These are phyloP conservation scores for Dothiorella sarmentorum DNA, from an alignment of 2,329 filamentous ascomycete species.

Conservation along the genomic window DNA sequence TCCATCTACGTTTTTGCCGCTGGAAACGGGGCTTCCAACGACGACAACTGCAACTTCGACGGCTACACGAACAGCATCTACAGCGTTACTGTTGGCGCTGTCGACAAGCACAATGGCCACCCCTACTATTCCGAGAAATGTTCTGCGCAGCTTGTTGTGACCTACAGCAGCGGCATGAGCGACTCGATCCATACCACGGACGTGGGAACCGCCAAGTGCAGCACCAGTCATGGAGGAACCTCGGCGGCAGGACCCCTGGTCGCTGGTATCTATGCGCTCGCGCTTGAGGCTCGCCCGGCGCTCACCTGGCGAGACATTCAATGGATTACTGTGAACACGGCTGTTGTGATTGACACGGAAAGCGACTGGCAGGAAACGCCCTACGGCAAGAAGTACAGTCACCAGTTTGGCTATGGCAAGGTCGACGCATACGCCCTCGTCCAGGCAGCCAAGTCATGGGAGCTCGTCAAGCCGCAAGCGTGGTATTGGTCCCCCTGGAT, in stretches of 20 bases:
- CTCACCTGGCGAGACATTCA: constrained; percentile 93
- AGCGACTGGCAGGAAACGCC: constrained; percentile 79
- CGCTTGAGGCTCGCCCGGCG: constrained; percentile 79
- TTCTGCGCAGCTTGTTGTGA: constrained; percentile 91
- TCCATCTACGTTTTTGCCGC: constrained; percentile 97
- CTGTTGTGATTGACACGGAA: constrained; percentile 73
- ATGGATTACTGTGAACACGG: constrained; percentile 81
- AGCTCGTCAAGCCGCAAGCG: constrained; percentile 87
- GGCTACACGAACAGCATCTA: constrained; percentile 99
- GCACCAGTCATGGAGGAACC: constrained; percentile 81
- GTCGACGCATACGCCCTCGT: constrained; percentile 84
- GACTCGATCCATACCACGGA: constrained; percentile 97
- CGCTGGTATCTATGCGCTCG: constrained; percentile 86
- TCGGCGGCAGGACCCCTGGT: constrained; percentile 92
- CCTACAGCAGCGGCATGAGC: constrained; percentile 86
- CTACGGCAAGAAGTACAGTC: constrained; percentile 83
- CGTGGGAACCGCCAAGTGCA: constrained; percentile 78
- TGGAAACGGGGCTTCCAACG: constrained; percentile 81
- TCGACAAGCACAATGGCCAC: constrained; percentile 82
- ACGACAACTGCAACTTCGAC: constrained; percentile 99
- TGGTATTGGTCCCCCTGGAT: constrained; percentile 95
- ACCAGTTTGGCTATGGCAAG: constrained; percentile 94
- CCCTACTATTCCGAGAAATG: constrained; percentile 96
- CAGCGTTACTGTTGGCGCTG: constrained; percentile 92
- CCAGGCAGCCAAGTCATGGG: constrained; percentile 79